These are phyloP conservation scores for Candida xyloterini DNA, from an alignment of 805 yeast genomes.

Conservation along the genomic window DNA sequence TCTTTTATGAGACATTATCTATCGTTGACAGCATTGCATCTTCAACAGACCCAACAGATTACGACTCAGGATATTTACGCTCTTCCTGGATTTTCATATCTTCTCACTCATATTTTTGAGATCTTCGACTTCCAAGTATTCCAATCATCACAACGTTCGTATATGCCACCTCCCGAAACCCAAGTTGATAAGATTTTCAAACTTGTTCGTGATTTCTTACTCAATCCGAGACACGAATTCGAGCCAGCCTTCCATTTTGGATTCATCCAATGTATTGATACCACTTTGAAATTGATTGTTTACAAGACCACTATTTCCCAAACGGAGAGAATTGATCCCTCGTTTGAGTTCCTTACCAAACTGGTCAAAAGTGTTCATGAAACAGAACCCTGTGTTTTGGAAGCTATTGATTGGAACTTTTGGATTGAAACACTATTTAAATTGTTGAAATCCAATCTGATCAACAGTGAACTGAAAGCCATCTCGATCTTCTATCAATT, in stretches of 20 bases:
- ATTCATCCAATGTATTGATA: constrained; percentile 23
- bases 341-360: constrained; percentile 24
- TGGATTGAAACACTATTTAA: constrained; percentile 63
- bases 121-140: constrained; percentile 27
- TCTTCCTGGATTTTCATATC: constrained; percentile 45
- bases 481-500: constrained; percentile 66
- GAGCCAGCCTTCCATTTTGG: constrained; percentile 27
- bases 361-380: constrained; percentile 24
- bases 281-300: constrained; percentile 23
- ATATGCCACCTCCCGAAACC: constrained; percentile 15
- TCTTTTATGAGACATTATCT: constrained; percentile 62
- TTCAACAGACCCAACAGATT: constrained; percentile 12
- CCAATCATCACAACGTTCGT: constrained; percentile 10
- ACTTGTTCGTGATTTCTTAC: constrained; percentile 36
- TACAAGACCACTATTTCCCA: constrained; percentile 26
- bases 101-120: constrained; percentile 47
- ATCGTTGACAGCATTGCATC: constrained; percentile 27
- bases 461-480: constrained; percentile 59
- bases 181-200: constrained; percentile 33
- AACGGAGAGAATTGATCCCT: constrained; percentile 21
- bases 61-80: constrained; percentile 20
- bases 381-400: constrained; percentile 12
- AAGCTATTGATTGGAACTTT: constrained; percentile 63
- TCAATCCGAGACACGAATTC: constrained; percentile 29
- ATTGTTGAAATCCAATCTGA: constrained; percentile 62